A percentile compares a stretch with the other conserved stretches of the same genome.
Conservation (phyloP, 1,284 basidiomycete genomes). For the Caloboletus firmus region DNA sequence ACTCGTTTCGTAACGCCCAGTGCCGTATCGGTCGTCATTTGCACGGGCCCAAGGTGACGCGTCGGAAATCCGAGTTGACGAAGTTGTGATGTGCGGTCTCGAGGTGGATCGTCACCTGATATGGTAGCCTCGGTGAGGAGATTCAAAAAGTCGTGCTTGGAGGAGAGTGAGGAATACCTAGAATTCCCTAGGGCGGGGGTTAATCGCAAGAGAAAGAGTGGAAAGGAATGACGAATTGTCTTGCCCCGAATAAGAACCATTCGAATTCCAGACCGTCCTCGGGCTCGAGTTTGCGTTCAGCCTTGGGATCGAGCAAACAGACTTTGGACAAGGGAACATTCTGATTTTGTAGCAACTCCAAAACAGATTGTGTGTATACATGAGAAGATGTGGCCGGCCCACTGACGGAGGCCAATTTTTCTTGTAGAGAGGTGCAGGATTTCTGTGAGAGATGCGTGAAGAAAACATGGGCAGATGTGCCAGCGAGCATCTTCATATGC, state of each 20-base stretch:
- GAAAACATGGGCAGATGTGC: constrained; percentile 61
- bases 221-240: constrained; percentile 15
- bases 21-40: constrained; percentile 99
- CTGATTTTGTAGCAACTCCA: constrained; percentile 60
- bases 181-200: constrained; percentile 51
- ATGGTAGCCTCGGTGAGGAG: not conserved
- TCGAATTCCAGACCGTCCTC: constrained; percentile 77
- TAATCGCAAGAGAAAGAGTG: constrained; percentile 3
- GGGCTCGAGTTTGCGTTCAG: constrained; percentile 65
- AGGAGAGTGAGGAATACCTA: constrained; percentile 42
- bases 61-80: constrained; percentile 84
- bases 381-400: constrained; percentile 39
- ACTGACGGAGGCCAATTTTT: constrained; percentile 37
- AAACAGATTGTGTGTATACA: constrained; percentile 60
- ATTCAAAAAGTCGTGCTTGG: not conserved
- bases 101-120: constrained; percentile 85
- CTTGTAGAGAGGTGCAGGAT: constrained; percentile 62
- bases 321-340: constrained; percentile 57
- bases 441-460: constrained; percentile 82
- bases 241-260: constrained; percentile 85
- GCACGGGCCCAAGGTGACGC: constrained; percentile 79
- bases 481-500: constrained; percentile 85
- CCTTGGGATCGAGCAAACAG: constrained; percentile 88
- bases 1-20: constrained; percentile 90
- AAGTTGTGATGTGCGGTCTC: constrained; percentile 86